Percentiles rank a stretch among this genome's conserved stretches.
Evolutionary conservation across 257 asterid genomes (phyloP).

Genomic region (Nicotiana sylvestris): DNA sequence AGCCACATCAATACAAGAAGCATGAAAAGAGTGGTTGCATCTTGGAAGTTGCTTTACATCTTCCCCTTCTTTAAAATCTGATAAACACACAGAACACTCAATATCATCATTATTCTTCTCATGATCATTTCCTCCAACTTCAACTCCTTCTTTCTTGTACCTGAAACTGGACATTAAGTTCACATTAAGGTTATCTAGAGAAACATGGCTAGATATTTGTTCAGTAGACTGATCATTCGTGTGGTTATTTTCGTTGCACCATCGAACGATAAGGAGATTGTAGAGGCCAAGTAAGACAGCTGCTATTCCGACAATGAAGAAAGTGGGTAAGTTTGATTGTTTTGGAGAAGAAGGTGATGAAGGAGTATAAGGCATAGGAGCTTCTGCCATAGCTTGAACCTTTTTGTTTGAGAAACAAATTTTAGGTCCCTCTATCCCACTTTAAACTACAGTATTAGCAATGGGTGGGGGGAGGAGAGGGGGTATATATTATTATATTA

Average conservation of each 20-base stretch:
- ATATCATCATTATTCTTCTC: conserved; percentile 13
- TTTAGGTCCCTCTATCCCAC: too few species aligned
- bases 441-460: too few species aligned
- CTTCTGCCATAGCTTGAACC: conserved; percentile 17
- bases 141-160: conserved; percentile 37
- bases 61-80: conserved; percentile 65
- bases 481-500: too few species aligned
- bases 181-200: conserved; percentile 3
- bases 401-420: background rate
- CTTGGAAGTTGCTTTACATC: conserved; percentile 46
- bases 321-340: conserved; percentile 15
- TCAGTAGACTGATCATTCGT: background rate
- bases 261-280: conserved; percentile 26
- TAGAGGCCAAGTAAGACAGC: conserved; percentile 16
- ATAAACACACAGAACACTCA: conserved; percentile 60
- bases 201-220: background rate
- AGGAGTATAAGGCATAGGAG: conserved; percentile 8
- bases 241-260: conserved; percentile 21
- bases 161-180: conserved; percentile 40
- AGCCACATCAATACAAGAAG: conserved; percentile 85
- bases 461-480: too few species aligned
- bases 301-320: conserved; percentile 27
- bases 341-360: conserved; percentile 9
- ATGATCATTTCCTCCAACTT: background rate
- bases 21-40: conserved; percentile 68